Percentiles rank a stretch among this genome's conserved stretches.
Evolutionary conservation across 1,284 basidiomycete genomes (phyloP).

Genomic region (Leccinum subrobustum): DNA sequence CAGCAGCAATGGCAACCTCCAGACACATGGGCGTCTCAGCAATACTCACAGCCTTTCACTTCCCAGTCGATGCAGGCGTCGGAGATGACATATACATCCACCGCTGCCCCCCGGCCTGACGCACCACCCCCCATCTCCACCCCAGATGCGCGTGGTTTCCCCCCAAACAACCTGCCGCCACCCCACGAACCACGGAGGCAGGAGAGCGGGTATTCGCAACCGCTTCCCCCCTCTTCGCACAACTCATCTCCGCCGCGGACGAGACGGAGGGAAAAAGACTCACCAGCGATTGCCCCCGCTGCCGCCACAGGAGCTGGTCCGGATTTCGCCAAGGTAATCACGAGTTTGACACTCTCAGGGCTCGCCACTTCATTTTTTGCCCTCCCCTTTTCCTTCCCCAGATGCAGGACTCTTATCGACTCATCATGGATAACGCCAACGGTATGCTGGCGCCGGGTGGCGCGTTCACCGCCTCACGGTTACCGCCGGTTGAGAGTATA

Average conservation of each 20-base stretch:
- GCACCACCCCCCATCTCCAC: slow-evolving; percentile 29
- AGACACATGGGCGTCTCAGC: slow-evolving; percentile 37
- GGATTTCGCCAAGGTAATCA: slow-evolving; percentile 53
- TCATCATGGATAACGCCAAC: slow-evolving; percentile 42
- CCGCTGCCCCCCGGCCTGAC: slow-evolving; percentile 26
- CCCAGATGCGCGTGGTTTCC: slow-evolving; percentile 24
- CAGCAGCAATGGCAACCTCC: slow-evolving; percentile 35
- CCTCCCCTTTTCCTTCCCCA: slow-evolving; percentile 17
- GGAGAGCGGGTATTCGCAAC: slow-evolving; percentile 33
- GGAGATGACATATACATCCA: slow-evolving; percentile 35
- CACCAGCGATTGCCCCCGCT: slow-evolving; percentile 28
- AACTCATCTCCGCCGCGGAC: slow-evolving; percentile 31
- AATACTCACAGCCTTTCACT: slow-evolving; percentile 33
- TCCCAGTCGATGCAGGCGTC: slow-evolving; percentile 27
- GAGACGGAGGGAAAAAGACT: slow-evolving; percentile 38
- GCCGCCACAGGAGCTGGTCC: slow-evolving; percentile 28
- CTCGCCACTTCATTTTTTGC: slow-evolving; percentile 10
- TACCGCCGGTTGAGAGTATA: slow-evolving; percentile 38
- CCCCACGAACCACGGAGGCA: slow-evolving; percentile 32
- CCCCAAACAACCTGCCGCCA: slow-evolving; percentile 20
- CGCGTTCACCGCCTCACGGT: slow-evolving; percentile 26
- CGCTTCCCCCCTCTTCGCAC: slow-evolving; percentile 31
- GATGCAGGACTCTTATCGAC: slow-evolving; percentile 47
- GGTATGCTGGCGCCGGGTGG: slow-evolving; percentile 30
- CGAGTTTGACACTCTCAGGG: neutral